phyloP scores from a whole-genome alignment of 225 moss, liverwort and hornwort species.

The Marchantia polymorpha region DNA sequence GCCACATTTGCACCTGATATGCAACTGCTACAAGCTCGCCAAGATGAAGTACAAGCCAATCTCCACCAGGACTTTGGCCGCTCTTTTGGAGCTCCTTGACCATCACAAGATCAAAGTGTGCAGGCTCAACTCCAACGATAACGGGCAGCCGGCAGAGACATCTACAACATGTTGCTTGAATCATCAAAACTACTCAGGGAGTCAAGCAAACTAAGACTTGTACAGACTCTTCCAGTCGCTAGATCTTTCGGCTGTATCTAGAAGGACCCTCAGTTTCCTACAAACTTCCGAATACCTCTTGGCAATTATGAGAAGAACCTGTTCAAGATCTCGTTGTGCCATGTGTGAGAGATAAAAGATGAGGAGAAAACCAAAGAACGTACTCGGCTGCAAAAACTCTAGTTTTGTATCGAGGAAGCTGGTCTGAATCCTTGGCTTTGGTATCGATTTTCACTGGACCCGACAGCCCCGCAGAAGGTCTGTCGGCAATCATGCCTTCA shows the following conservation, averaged over 20 bases:
- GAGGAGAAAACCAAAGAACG: conserved; percentile 24
- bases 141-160: conserved; percentile 88
- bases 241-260: neutral
- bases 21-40: conserved; percentile 97
- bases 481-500: conserved; percentile 87
- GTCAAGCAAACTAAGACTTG: neutral
- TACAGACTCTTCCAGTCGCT: neutral
- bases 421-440: conserved; percentile 60
- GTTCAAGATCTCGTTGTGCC: neutral
- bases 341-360: neutral
- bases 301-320: neutral
- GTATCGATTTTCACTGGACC: conserved; percentile 47
- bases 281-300: neutral
- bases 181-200: neutral
- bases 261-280: neutral
- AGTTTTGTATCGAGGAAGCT: conserved; percentile 89
- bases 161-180: conserved; percentile 11
- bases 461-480: conserved; percentile 41
- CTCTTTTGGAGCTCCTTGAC: conserved; percentile 55
- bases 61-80: conserved; percentile 39
- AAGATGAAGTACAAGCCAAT: conserved; percentile 97
- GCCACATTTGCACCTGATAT: conserved; percentile 53
- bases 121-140: conserved; percentile 75
- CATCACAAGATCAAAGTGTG: conserved; percentile 79
- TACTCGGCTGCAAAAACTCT: conserved; percentile 98